phyloP scores from a whole-genome alignment of 208 protist genomes.

The Wallacemonas sp. region DNA sequence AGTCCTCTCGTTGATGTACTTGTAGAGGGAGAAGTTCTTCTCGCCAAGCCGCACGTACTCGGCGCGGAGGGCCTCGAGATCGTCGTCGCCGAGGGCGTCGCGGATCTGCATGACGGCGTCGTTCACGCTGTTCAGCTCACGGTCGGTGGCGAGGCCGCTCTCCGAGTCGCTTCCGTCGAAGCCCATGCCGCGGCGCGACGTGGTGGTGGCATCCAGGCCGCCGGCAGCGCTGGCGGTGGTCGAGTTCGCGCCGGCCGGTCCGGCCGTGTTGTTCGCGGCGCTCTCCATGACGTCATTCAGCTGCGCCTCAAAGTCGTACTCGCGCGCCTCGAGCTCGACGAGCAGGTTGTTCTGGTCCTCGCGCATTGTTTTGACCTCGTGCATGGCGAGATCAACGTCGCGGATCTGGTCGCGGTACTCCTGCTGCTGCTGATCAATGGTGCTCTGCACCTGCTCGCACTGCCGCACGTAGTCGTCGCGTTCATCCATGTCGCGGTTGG shows the following conservation, averaged over 20 bases:
- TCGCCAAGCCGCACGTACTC: constrained; percentile 92
- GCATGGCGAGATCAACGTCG: constrained; percentile 79
- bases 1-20: constrained; percentile 95
- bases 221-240: constrained; percentile 14
- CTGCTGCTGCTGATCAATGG: constrained; percentile 78
- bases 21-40: constrained; percentile 96
- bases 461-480: constrained; percentile 87
- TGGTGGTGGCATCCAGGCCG: background rate
- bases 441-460: constrained; percentile 76
- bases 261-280: constrained; percentile 9
- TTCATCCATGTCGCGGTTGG: constrained; percentile 96
- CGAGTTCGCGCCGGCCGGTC: constrained; percentile 12
- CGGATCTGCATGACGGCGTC: constrained; percentile 85
- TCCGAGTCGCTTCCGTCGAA: constrained; percentile 33
- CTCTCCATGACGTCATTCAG: constrained; percentile 27
- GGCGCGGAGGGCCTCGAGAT: constrained; percentile 84
- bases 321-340: constrained; percentile 80
- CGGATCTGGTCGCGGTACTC: constrained; percentile 75
- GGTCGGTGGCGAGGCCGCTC: constrained; percentile 41
- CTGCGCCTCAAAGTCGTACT: constrained; percentile 77
- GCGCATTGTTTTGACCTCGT: constrained; percentile 88
- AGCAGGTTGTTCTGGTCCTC: constrained; percentile 83
- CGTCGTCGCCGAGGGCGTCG: constrained; percentile 74
- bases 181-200: constrained; percentile 5
- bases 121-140: constrained; percentile 55